These are phyloP conservation scores for Talaromyces marneffei DNA, from an alignment of 2,329 filamentous ascomycete genomes.

Conservation along the genomic window DNA sequence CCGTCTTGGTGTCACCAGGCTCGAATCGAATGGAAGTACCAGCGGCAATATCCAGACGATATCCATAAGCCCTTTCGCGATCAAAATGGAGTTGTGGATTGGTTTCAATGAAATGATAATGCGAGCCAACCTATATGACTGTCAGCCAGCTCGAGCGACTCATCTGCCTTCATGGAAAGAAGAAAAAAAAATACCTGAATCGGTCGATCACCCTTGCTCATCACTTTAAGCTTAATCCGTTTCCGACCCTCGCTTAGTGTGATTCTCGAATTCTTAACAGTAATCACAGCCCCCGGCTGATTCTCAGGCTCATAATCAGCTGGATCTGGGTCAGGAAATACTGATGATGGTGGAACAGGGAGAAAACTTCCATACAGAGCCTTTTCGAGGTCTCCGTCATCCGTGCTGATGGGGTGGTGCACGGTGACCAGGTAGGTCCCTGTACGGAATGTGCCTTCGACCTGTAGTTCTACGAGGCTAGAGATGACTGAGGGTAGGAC, in stretches of 20 bases:
- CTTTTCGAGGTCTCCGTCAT: constrained; percentile 79
- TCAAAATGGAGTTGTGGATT: constrained; percentile 89
- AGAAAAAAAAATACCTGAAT: constrained; percentile 59
- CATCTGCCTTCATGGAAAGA: not conserved
- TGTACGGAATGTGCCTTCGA: constrained; percentile 86
- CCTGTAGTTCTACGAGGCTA: constrained; percentile 77
- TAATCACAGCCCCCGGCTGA: constrained; percentile 74
- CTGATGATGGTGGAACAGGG: constrained; percentile 63
- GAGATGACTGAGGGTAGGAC: constrained; percentile 76
- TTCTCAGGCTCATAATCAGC: constrained; percentile 61
- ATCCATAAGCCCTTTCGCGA: constrained; percentile 74
- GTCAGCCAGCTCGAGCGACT: not conserved
- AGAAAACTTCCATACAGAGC: constrained; percentile 90
- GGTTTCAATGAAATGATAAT: constrained; percentile 95
- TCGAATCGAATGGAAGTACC: constrained; percentile 92
- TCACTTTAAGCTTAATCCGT: constrained; percentile 69
- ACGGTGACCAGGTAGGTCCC: constrained; percentile 94
- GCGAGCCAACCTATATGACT: constrained; percentile 62
- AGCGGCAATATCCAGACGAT: constrained; percentile 79
- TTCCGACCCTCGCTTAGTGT: constrained; percentile 67
- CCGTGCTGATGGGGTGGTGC: constrained; percentile 77
- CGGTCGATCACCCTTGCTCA: constrained; percentile 80
- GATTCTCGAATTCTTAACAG: constrained; percentile 59
- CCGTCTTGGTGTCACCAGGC: constrained; percentile 85
- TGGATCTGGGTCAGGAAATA: constrained; percentile 62